A percentile compares a stretch with the other conserved stretches of the same genome.
Evolutionary conservation across 345 rosid genomes (phyloP).

Genomic region (Erysimum cheiranthoides): DNA sequence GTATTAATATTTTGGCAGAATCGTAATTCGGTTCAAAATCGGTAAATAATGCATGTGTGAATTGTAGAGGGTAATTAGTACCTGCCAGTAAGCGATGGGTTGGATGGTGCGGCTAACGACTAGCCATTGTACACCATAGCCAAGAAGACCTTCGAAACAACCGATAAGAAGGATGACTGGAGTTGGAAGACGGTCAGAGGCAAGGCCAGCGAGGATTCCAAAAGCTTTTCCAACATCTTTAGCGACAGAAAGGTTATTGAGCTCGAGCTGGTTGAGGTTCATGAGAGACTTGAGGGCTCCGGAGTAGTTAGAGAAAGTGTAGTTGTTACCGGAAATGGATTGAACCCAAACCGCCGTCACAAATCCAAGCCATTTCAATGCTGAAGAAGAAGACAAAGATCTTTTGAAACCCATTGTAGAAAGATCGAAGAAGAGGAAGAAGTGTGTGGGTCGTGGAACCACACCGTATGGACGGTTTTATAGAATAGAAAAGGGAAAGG

Average conservation of each 20-base stretch:
- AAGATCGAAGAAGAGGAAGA: conserved; percentile 1
- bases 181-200: conserved; percentile 81
- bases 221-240: conserved; percentile 96
- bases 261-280: conserved; percentile 82
- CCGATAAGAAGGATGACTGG: conserved; percentile 77
- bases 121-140: conserved; percentile 95
- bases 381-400: conserved; percentile 34
- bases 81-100: conserved; percentile 94
- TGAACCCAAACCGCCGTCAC: conserved; percentile 97
- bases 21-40: too few relatives aligned
- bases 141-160: conserved; percentile 81
- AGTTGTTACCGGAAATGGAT: conserved; percentile 90
- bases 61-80: conserved; percentile 8
- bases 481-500: conserved; percentile 18
- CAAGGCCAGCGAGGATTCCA: conserved; percentile 89
- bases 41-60: background rate
- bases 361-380: conserved; percentile 92
- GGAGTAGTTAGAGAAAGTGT: conserved; percentile 92
- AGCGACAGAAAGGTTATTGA: conserved; percentile 83
- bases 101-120: conserved; percentile 72
- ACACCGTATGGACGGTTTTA: background rate
- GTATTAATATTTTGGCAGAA: too few relatives aligned
- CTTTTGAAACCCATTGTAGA: conserved; percentile 32
- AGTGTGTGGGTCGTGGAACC: background rate
- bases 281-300: conserved; percentile 82